Conservation (phyloP, 1,284 basidiomycete species). For the Lentinula novae-zelandiae region DNA sequence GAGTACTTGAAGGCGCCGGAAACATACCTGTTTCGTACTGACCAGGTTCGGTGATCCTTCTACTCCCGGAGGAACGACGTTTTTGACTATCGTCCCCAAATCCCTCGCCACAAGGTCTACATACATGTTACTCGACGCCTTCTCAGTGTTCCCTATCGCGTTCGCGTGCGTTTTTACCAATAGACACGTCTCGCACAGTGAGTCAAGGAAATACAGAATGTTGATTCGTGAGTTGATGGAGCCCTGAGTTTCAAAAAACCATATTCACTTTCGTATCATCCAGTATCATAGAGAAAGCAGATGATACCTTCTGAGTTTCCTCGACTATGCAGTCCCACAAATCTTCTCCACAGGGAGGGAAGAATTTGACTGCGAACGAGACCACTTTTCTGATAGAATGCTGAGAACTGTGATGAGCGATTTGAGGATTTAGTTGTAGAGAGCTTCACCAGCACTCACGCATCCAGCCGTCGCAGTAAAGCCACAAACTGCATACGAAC, state of each 20-base stretch:
- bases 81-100: constrained; percentile 70
- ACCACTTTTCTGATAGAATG: constrained; percentile 90
- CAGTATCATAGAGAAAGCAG: neutral
- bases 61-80: constrained; percentile 77
- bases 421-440: constrained; percentile 13
- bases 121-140: constrained; percentile 53
- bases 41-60: constrained; percentile 83
- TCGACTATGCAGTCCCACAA: constrained; percentile 94
- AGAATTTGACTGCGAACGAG: constrained; percentile 82
- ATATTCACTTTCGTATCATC: neutral
- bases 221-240: constrained; percentile 90
- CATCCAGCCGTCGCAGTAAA: constrained; percentile 71
- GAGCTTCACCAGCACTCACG: constrained; percentile 48
- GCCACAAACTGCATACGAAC: constrained; percentile 83
- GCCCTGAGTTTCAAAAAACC: constrained; percentile 44
- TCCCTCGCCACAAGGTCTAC: constrained; percentile 74
- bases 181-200: constrained; percentile 76
- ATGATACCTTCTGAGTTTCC: constrained; percentile 76
- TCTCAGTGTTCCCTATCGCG: constrained; percentile 34
- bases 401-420: constrained; percentile 57
- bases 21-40: constrained; percentile 75
- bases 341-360: constrained; percentile 80
- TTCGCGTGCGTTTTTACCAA: constrained; percentile 55
- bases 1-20: neutral
- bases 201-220: constrained; percentile 89